Evolutionary conservation across 352 stramenopile genomes (phyloP).

Genomic region (Phytopythium chamaehyphon): DNA sequence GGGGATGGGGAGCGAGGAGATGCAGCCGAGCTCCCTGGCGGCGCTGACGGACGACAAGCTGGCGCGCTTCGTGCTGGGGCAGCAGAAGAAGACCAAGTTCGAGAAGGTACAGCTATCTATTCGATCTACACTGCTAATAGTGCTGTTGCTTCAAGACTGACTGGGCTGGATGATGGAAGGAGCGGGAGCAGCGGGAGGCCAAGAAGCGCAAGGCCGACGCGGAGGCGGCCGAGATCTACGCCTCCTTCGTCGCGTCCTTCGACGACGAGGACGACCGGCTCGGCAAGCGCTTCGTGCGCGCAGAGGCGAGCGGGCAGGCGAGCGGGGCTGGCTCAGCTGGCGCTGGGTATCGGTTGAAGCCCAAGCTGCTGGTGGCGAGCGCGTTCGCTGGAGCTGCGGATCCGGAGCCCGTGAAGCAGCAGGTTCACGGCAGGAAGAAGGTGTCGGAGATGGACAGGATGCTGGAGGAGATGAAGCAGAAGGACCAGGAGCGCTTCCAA

Average conservation of each 20-base stretch:
- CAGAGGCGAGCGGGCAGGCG: conserved; percentile 8
- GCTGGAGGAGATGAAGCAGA: conserved; percentile 71
- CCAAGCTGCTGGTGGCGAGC: conserved; percentile 4
- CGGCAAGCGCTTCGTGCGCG: conserved; percentile 66
- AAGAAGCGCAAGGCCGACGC: conserved; percentile 83
- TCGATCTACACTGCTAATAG: too few relatives aligned
- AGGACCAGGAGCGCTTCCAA: conserved; percentile 22
- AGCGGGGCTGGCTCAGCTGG: too few relatives aligned
- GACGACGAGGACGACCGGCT: conserved; percentile 60
- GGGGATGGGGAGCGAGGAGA: conserved; percentile 59
- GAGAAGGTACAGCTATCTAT: conserved; percentile 47
- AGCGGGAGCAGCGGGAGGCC: conserved; percentile 72
- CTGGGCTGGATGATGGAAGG: conserved; percentile 18
- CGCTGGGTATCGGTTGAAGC: conserved; percentile 37
- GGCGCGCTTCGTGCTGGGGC: conserved; percentile 68
- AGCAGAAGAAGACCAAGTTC: conserved; percentile 87
- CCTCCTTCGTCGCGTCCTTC: conserved; percentile 89
- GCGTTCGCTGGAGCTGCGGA: not conserved
- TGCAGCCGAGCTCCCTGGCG: conserved; percentile 65
- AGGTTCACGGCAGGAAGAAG: conserved; percentile 19
- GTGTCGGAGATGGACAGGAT: conserved; percentile 65
- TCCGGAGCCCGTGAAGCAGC: too few relatives aligned
- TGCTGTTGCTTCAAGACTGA: too few relatives aligned
- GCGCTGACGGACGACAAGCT: conserved; percentile 75
- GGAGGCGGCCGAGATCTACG: conserved; percentile 86